phyloP scores from a whole-genome alignment of 192 early-diverging fungal genomes.

The Backusella westeae region DNA sequence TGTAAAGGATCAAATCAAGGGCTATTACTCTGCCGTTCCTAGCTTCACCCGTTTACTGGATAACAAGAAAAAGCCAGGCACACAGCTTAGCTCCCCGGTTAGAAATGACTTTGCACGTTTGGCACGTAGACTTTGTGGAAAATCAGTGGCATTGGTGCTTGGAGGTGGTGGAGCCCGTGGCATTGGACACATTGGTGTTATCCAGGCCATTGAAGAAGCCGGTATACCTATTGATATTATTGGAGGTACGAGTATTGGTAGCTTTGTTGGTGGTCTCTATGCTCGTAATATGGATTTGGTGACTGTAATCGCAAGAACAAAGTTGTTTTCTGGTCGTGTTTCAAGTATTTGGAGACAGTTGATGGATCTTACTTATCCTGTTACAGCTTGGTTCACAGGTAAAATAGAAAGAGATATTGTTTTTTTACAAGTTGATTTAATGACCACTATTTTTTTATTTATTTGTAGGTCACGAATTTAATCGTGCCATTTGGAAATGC shows the following conservation, averaged over 20 bases:
- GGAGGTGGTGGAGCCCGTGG: conserved; percentile 98
- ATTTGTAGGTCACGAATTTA: conserved; percentile 83
- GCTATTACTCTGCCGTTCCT: conserved; percentile 59
- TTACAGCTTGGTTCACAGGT: conserved; percentile 86
- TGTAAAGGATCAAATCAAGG: conserved; percentile 63
- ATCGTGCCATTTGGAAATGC: conserved; percentile 94
- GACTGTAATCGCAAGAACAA: conserved; percentile 81
- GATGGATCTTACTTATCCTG: conserved; percentile 94
- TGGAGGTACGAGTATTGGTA: conserved; percentile 96
- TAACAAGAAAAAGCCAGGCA: conserved; percentile 15
- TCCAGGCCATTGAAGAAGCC: conserved; percentile 93
- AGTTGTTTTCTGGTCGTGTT: conserved; percentile 79
- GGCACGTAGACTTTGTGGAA: conserved; percentile 88
- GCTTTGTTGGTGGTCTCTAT: conserved; percentile 94
- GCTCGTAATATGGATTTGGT: conserved; percentile 87
- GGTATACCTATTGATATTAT: conserved; percentile 98
- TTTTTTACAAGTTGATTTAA: not conserved
- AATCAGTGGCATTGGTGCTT: conserved; percentile 90
- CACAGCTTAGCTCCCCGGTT: not conserved
- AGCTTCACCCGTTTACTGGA: conserved; percentile 35
- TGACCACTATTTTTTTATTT: not conserved
- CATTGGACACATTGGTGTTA: conserved; percentile 88
- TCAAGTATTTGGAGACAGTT: conserved; percentile 84
- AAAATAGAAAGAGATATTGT: not conserved
- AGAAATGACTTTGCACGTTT: conserved; percentile 64